A percentile compares a stretch with the other conserved stretches of the same genome.
Conservation (phyloP, 768 basidiomycete species). For the Podaxis sp. region DNA sequence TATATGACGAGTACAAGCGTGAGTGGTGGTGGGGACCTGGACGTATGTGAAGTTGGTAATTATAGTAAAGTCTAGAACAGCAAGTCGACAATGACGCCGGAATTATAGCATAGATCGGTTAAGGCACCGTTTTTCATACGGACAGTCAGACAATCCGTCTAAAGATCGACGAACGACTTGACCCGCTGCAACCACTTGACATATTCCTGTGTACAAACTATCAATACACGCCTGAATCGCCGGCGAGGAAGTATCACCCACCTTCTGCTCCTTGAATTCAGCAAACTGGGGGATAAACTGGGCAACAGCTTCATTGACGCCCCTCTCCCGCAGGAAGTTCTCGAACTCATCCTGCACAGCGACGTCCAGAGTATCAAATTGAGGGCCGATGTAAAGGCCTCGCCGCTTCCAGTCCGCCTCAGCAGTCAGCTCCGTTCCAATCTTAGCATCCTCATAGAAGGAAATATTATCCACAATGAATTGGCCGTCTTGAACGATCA, state of each 20-base stretch:
- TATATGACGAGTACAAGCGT: background rate
- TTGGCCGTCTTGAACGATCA: conserved; percentile 73
- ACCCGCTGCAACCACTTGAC: conserved; percentile 84
- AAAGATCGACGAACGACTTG: conserved; percentile 77
- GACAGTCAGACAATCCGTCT: conserved; percentile 16
- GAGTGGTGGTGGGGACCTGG: background rate
- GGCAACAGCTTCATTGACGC: conserved; percentile 80
- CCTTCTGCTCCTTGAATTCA: conserved; percentile 92
- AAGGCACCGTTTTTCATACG: background rate
- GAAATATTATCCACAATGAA: conserved; percentile 91
- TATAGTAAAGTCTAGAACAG: background rate
- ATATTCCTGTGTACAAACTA: conserved; percentile 68
- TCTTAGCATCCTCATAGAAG: conserved; percentile 70
- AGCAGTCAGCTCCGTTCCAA: conserved; percentile 76
- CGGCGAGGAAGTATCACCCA: conserved; percentile 32
- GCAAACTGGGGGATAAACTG: conserved; percentile 88
- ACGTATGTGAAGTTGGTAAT: background rate
- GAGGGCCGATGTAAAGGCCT: conserved; percentile 90
- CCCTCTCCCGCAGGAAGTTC: conserved; percentile 85
- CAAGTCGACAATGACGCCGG: background rate
- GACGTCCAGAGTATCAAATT: conserved; percentile 91
- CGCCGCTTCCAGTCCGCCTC: conserved; percentile 95
- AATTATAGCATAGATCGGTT: background rate
- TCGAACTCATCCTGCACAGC: conserved; percentile 91
- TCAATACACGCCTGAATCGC: conserved; percentile 12